Evolutionary conservation across 1,284 basidiomycete genomes (phyloP).

Genomic region (Austroboletus novae-zelandiae): DNA sequence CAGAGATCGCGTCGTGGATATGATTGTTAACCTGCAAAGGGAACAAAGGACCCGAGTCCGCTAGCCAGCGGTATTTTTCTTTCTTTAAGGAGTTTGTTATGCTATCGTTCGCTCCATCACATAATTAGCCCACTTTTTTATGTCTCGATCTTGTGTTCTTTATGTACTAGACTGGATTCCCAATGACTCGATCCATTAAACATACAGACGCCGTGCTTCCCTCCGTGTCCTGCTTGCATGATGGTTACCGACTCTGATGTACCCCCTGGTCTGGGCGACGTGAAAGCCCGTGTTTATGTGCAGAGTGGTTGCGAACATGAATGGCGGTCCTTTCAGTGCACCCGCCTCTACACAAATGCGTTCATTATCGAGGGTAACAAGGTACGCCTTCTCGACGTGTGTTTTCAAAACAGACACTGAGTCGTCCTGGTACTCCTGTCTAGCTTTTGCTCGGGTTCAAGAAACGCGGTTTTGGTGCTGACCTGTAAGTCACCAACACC

Average conservation of each 20-base stretch:
- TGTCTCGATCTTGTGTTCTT: neutral
- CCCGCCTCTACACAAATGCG: conserved; percentile 35
- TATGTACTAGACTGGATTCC: conserved; percentile 11
- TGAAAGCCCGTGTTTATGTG: conserved; percentile 14
- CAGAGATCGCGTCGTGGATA: conserved; percentile 64
- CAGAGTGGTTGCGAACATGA: conserved; percentile 26
- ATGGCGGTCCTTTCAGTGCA: conserved; percentile 24
- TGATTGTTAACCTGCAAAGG: conserved; percentile 54
- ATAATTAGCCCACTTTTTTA: neutral
- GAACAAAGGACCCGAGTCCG: conserved; percentile 19
- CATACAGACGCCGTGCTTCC: neutral
- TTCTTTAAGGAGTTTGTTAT: neutral
- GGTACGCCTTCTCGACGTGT: conserved; percentile 5
- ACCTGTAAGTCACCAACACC: conserved; percentile 34
- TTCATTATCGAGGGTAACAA: conserved; percentile 34
- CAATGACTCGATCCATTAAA: neutral
- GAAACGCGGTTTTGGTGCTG: conserved; percentile 46
- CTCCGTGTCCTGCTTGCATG: too few species aligned
- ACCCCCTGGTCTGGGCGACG: conserved; percentile 27
- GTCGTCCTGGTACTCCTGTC: neutral
- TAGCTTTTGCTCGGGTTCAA: conserved; percentile 48
- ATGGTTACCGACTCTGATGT: conserved; percentile 18
- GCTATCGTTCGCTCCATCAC: neutral
- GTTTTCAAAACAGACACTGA: neutral
- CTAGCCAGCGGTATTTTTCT: conserved; percentile 2